phyloP scores from a whole-genome alignment of 768 basidiomycete genomes.

The Hygrophorus pudorinus region DNA sequence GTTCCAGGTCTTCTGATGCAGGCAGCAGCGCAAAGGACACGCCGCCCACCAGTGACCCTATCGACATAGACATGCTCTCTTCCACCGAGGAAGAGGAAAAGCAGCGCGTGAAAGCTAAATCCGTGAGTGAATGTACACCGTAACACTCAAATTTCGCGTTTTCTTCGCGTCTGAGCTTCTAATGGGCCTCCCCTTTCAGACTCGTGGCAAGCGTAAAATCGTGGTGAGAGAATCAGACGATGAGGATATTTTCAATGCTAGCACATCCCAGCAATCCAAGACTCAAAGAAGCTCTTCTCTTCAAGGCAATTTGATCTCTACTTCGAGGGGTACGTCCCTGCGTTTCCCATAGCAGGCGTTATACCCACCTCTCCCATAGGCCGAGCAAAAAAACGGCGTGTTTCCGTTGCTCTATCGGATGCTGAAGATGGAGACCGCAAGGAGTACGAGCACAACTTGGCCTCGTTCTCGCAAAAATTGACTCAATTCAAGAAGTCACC shows the following conservation, averaged over 20 bases:
- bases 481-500: conserved; percentile 61
- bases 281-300: conserved; percentile 18
- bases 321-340: background rate
- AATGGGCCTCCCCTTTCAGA: conserved; percentile 15
- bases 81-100: conserved; percentile 35
- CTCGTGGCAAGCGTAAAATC: conserved; percentile 56
- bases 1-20: conserved; percentile 12
- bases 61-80: conserved; percentile 67
- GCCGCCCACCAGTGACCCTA: conserved; percentile 69
- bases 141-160: background rate
- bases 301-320: conserved; percentile 20
- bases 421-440: conserved; percentile 38
- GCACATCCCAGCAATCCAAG: background rate
- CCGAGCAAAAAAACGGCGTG: conserved; percentile 51
- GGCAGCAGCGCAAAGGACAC: conserved; percentile 38
- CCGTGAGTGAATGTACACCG: conserved; percentile 19
- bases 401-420: conserved; percentile 42
- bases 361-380: conserved; percentile 20
- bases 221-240: conserved; percentile 65
- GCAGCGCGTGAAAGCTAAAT: conserved; percentile 15
- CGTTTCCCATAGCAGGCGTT: conserved; percentile 2
- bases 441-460: conserved; percentile 12
- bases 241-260: conserved; percentile 20
- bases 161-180: background rate
- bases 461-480: conserved; percentile 48